phyloP scores from a whole-genome alignment of 306 rosid species.

The Cicer cuneatum region DNA sequence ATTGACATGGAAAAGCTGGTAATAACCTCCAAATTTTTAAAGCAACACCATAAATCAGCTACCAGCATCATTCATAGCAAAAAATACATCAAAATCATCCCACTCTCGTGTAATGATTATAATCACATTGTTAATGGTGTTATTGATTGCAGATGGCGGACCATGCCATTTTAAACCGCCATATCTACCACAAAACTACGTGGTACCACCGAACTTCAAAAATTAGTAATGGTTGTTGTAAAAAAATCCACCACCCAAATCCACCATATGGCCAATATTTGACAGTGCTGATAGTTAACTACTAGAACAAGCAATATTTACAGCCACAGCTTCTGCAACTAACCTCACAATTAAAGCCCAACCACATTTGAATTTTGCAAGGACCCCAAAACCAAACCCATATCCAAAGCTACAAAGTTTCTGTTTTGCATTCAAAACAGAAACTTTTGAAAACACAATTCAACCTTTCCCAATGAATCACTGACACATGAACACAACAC shows the following conservation, averaged over 20 bases:
- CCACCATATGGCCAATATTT: background rate
- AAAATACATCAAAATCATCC: background rate
- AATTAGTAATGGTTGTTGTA: background rate
- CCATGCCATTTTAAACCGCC: background rate
- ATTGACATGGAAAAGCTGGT: slow-evolving; percentile 23
- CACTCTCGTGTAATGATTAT: background rate
- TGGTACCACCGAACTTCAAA: background rate
- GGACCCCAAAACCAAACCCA: slow-evolving; percentile 17
- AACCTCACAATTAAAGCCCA: slow-evolving; percentile 9
- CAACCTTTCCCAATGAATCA: no score
- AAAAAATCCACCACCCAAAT: background rate
- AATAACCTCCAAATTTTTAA: background rate
- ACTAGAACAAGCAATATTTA: background rate
- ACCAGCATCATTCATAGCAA: slow-evolving; percentile 6
- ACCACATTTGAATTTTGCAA: background rate
- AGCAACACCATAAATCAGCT: slow-evolving; percentile 12
- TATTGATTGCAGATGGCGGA: background rate
- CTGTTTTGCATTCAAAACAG: slow-evolving; percentile 11
- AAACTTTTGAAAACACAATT: background rate
- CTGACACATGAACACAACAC: no score
- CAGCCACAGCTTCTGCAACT: background rate
- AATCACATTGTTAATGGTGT: background rate
- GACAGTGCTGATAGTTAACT: background rate
- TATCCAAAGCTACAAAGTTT: slow-evolving; percentile 35
- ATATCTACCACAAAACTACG: background rate